Conservation (phyloP, 345 rosid species). For the Sonneratia caseolaris region DNA sequence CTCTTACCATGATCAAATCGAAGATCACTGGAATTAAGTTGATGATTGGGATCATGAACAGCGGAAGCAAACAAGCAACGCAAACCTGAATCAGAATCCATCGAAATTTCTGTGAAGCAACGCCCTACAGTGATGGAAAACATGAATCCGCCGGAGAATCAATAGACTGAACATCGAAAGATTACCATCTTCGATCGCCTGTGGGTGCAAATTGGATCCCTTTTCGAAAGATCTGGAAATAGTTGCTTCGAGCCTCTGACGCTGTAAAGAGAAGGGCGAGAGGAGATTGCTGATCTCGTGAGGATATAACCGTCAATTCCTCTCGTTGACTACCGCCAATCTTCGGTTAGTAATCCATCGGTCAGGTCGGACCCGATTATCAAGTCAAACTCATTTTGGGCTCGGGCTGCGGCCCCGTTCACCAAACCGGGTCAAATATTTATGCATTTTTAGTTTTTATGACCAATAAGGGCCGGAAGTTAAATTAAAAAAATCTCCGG, state of each 20-base stretch:
- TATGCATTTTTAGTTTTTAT: too few relatives aligned
- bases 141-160: not conserved
- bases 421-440: too few relatives aligned
- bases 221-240: not conserved
- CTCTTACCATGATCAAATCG: constrained; percentile 48
- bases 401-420: too few relatives aligned
- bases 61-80: constrained; percentile 74
- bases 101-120: not conserved
- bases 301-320: not conserved
- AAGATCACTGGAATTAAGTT: constrained; percentile 66
- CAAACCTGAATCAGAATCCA: constrained; percentile 26
- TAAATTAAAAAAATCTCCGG: too few relatives aligned
- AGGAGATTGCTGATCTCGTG: not conserved
- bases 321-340: not conserved
- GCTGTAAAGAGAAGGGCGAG: not conserved
- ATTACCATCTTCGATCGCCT: constrained; percentile 1
- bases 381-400: not conserved
- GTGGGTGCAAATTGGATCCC: not conserved
- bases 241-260: not conserved
- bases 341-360: not conserved
- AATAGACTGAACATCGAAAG: not conserved
- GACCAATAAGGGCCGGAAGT: too few relatives aligned
- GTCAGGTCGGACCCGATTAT: not conserved
- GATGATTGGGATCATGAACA: constrained; percentile 87
- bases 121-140: not conserved